Conservation (phyloP, 2,329 filamentous ascomycete genomes). For the Fusarium tanahbumbuense region DNA sequence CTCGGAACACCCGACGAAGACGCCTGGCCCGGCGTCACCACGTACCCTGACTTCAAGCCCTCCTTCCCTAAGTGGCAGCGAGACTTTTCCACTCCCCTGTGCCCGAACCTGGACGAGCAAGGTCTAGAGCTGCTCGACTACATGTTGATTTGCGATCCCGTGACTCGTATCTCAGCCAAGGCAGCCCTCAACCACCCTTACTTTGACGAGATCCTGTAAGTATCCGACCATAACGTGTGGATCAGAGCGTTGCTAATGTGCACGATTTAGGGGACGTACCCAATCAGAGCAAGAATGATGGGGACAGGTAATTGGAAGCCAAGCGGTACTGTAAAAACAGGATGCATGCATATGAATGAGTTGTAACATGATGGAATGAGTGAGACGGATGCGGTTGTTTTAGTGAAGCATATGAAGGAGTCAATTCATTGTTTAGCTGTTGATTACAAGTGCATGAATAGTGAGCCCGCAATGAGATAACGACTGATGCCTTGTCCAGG, state of each 20-base stretch:
- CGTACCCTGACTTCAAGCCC: conserved; percentile 91
- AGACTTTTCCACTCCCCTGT: conserved; percentile 72
- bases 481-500: too few species aligned
- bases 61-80: conserved; percentile 93
- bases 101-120: conserved; percentile 77
- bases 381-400: not conserved
- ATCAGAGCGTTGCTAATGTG: not conserved
- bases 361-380: not conserved
- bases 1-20: conserved; percentile 86
- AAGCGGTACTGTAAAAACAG: conserved; percentile 5
- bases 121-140: conserved; percentile 76
- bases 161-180: conserved; percentile 88
- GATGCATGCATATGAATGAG: not conserved
- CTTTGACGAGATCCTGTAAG: conserved; percentile 63
- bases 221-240: rapidly evolving
- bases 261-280: conserved; percentile 1
- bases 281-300: not conserved
- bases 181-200: conserved; percentile 87
- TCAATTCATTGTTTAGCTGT: not conserved
- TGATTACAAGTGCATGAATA: not conserved
- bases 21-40: conserved; percentile 89
- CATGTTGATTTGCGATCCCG: conserved; percentile 88
- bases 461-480: not conserved
- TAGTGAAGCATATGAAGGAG: conserved; percentile 6
- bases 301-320: not conserved